Conservation (phyloP, 768 basidiomycete species). For the Termitomyces sp. region DNA sequence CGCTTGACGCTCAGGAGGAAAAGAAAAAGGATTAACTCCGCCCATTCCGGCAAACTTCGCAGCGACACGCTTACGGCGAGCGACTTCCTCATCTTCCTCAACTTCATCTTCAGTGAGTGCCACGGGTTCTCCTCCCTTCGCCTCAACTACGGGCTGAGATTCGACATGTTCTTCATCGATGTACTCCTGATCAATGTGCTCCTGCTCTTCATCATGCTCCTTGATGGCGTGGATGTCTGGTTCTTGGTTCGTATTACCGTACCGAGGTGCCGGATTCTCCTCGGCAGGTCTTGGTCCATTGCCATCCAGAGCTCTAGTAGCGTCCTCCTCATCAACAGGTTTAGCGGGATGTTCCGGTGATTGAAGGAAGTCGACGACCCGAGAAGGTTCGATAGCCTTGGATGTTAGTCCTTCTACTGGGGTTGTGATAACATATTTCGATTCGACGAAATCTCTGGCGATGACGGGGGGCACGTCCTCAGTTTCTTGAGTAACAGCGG, state of each 20-base stretch:
- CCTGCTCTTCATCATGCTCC: background rate
- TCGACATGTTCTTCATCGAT: background rate
- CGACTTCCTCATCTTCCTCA: slow-evolving; percentile 48
- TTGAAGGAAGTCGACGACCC: background rate
- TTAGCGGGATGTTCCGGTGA: background rate
- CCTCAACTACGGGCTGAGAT: background rate
- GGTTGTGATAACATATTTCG: background rate
- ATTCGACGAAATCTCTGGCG: background rate
- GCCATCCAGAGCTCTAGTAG: background rate
- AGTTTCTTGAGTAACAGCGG: background rate
- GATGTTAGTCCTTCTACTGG: background rate
- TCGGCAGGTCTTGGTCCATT: background rate
- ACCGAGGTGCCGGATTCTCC: background rate
- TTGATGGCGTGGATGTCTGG: background rate
- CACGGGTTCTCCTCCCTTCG: slow-evolving; percentile 1
- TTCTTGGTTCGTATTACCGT: background rate
- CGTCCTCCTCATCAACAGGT: background rate
- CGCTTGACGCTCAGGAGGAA: slow-evolving; percentile 16
- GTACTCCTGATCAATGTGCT: background rate
- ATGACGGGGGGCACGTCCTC: background rate
- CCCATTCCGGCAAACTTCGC: slow-evolving; percentile 64
- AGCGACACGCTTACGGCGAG: slow-evolving; percentile 51
- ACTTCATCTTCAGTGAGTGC: slow-evolving; percentile 18
- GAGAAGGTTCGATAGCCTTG: background rate
- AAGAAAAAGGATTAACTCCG: slow-evolving; percentile 52